Base-by-base conservation (phyloP, 805 yeast species). In the Pichia exigua region DNA sequence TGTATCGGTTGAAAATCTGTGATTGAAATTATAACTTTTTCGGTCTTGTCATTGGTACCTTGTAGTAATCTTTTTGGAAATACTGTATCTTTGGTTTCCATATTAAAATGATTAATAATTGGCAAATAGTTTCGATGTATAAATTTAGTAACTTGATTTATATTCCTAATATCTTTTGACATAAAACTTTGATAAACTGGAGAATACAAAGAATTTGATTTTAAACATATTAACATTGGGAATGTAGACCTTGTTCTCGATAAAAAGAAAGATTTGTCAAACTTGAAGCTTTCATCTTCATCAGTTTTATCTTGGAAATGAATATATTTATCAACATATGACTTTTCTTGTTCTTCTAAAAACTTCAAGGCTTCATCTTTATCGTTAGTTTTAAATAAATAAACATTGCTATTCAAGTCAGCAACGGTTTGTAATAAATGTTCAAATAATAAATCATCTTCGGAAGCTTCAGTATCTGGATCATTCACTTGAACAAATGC, bases 191-290 rank as follows among this genome's bases (percentile, higher is more conserved):
- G 85, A 56, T 65, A 83, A 6, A 82, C 74, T 5, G 70, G 67
- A 0, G 87, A 75, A 32, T 76, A 60, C 50, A 78, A 61, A 15
- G 80, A 69, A 49, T 77, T 76, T 49, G 84, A 84, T 57, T 78
- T 83, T 63, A 83, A 77, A 22, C 83, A 69, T 30, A 81, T 66
- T 20, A 86, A 59, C 17, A 87, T 80, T 2, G 95, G 95, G 38
- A 71, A 71, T 9, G 83, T 73, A 0, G 89, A 73, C 26, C 81
- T 63, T 1, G 83, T 72, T 27, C 79, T 76, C 24, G 85, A 71
- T 18, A 72, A 64, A 54, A 71, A 73, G 69, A 76, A 63, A 20
- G 74, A 75, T 48, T 73, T 71, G 61, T 79, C 71, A 55, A 72
- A 76, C 43, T 59, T 60, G 20, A 67, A 62, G 4, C 52, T 46